Evolutionary conservation across 2,329 filamentous ascomycete species (phyloP), one percentile per base, ranked within the genome.

Genomic region (Monilinia aucupariae): DNA sequence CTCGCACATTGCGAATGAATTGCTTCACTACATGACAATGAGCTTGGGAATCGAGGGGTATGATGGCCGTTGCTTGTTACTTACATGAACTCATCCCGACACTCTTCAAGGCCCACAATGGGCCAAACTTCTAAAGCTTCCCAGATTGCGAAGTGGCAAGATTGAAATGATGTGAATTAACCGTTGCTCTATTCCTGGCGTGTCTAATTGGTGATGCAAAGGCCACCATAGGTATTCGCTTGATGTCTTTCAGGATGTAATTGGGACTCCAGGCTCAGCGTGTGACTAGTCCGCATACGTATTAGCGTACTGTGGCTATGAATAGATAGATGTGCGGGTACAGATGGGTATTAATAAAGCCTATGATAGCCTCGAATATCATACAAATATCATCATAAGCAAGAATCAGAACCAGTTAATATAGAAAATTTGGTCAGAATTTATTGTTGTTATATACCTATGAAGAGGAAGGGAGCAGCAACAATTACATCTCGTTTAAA

Each of bases 1-100:
- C 93, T 76, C 94, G 91, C 75, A 99, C 94, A 79, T 97, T 97
- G 76, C 94, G 92, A 78, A 99, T 99, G 80, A 99, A 99, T 80
- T 97, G 94, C 81, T 99, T 99, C 76, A 99, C 94, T 97, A 68
- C 62, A 63, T 64, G 48, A 39, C n/a, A 17, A 64, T 71, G 47
- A 72, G 69, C 51, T 47, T 53, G 55, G 48, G 22, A 41, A 43
- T 61, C 41, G 66, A 64, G 61, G 67, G 65, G 64, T 59, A 64
- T 54, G 54, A 56, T 50, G 61, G 62, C 53, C 63, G 47, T 62
- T 59, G 50, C 56, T 64, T 56, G 32, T 52, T 49, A 47, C 70
- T 68, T 69, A 74, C 73, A 68, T 61, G 73, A 75, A 67, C 73
- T 74, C 73, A 75, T 75, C 49, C 58, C 72, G 66, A 67, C 34